Percentiles rank a stretch among this genome's conserved stretches.
Conservation (phyloP, 257 asterid genomes). For the Ilex asprella region DNA sequence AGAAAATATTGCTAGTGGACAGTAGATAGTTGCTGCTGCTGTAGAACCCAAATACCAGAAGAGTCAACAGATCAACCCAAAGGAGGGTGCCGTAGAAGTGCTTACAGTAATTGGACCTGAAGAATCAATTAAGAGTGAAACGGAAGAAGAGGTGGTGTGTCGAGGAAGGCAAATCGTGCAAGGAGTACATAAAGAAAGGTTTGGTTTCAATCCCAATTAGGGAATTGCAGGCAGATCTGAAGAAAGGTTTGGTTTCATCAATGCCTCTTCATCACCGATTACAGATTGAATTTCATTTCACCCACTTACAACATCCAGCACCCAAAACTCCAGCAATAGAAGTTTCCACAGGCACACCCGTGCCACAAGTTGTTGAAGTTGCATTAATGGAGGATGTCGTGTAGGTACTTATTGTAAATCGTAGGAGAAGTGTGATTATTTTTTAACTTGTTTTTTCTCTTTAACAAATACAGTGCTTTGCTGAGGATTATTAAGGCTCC, state of each 20-base stretch:
- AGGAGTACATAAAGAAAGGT: conserved; percentile 78
- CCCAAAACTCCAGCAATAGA: conserved; percentile 13
- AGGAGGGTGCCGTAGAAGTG: conserved; percentile 19
- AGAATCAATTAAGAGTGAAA: conserved; percentile 35
- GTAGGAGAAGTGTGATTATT: conserved; percentile 16
- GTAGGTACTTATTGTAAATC: conserved; percentile 27
- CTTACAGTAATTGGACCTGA: conserved; percentile 16
- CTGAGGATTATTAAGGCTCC: too few species aligned
- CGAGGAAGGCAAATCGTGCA: conserved; percentile 76
- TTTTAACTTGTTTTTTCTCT: conserved; percentile 16
- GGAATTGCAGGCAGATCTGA: conserved; percentile 75
- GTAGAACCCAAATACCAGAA: conserved; percentile 18
- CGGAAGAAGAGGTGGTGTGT: conserved; percentile 45
- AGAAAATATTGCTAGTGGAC: conserved; percentile 34
- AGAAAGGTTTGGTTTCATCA: conserved; percentile 62
- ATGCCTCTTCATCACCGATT: conserved; percentile 79
- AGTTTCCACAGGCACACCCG: conserved; percentile 4
- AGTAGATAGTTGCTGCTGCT: conserved; percentile 16
- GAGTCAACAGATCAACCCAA: conserved; percentile 18
- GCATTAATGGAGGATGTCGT: conserved; percentile 15
- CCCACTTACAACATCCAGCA: conserved; percentile 24
- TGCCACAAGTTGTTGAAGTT: conserved; percentile 19
- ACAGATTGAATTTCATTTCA: conserved; percentile 90
- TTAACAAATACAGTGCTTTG: too few species aligned
- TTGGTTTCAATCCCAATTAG: conserved; percentile 92